A percentile compares a stretch with the other conserved stretches of the same genome.
These are phyloP conservation scores for Panellus pusillus DNA, from an alignment of 768 basidiomycete genomes.

Conservation along the genomic window DNA sequence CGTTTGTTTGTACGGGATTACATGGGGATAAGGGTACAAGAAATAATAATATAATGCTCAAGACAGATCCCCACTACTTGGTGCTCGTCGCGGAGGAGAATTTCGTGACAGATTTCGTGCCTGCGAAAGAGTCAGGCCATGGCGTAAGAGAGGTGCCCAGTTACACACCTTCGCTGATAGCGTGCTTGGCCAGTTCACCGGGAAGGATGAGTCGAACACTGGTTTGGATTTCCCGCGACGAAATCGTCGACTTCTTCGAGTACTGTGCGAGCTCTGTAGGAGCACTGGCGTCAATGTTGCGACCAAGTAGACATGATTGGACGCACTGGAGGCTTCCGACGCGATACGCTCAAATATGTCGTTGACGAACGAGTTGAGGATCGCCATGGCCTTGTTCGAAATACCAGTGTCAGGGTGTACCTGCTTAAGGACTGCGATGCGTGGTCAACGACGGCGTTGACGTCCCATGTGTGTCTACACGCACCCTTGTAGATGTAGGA, in stretches of 20 bases:
- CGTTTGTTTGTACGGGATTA: conserved; percentile 13
- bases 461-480: conserved; percentile 14
- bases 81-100: conserved; percentile 49
- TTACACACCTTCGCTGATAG: conserved; percentile 77
- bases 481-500: conserved; percentile 62
- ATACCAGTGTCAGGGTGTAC: conserved; percentile 94
- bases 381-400: conserved; percentile 87
- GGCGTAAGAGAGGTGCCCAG: background rate
- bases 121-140: background rate
- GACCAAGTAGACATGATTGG: background rate
- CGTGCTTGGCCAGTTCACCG: conserved; percentile 85
- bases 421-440: conserved; percentile 71
- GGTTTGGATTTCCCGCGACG: conserved; percentile 89
- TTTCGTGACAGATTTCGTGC: conserved; percentile 31
- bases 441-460: background rate
- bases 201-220: conserved; percentile 81
- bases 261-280: conserved; percentile 72
- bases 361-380: conserved; percentile 82
- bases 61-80: conserved; percentile 26
- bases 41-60: conserved; percentile 17
- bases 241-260: conserved; percentile 89
- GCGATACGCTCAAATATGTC: conserved; percentile 84
- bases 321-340: conserved; percentile 67
- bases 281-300: background rate
- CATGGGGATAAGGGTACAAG: conserved; percentile 16